These are phyloP conservation scores for Musa troglodytarum DNA, from an alignment of 176 grass and related monocot species.

Conservation along the genomic window DNA sequence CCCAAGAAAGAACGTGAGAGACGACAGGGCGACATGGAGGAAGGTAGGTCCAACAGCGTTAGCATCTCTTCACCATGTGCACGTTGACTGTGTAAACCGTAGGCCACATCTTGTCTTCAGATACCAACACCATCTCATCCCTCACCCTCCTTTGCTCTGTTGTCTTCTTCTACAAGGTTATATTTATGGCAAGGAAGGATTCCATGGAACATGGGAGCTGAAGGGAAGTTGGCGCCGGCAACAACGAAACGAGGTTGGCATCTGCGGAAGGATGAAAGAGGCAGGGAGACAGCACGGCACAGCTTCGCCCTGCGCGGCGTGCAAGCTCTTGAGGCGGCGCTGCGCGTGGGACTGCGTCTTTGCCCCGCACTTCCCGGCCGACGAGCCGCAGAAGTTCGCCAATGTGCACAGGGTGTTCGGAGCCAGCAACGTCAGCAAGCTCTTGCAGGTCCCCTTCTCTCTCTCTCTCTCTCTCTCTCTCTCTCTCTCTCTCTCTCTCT, in stretches of 20 bases:
- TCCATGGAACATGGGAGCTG: not conserved
- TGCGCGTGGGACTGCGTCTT: conserved; percentile 19
- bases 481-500: conserved; percentile 1
- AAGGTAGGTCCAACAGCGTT: not conserved
- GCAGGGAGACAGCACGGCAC: not conserved
- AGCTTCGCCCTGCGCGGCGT: conserved; percentile 13
- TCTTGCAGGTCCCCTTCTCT: conserved; percentile 16
- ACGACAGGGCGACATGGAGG: not conserved
- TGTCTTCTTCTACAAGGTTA: too few relatives aligned
- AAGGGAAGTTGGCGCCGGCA: not conserved
- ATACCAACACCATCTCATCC: conserved; percentile 12
- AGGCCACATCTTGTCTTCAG: conserved; percentile 28
- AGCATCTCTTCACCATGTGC: not conserved
- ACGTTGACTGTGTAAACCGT: not conserved
- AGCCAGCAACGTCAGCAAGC: conserved; percentile 22
- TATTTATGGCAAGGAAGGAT: not conserved
- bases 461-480: conserved; percentile 3
- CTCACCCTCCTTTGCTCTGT: not conserved
- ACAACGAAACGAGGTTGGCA: not conserved
- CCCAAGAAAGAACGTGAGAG: not conserved
- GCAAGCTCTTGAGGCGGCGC: conserved; percentile 16
- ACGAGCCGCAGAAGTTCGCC: conserved; percentile 19
- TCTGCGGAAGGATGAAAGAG: not conserved
- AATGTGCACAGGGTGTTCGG: conserved; percentile 19
- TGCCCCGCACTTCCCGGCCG: conserved; percentile 8